phyloP scores from a whole-genome alignment of 768 basidiomycete species.

The Daedalea quercina region DNA sequence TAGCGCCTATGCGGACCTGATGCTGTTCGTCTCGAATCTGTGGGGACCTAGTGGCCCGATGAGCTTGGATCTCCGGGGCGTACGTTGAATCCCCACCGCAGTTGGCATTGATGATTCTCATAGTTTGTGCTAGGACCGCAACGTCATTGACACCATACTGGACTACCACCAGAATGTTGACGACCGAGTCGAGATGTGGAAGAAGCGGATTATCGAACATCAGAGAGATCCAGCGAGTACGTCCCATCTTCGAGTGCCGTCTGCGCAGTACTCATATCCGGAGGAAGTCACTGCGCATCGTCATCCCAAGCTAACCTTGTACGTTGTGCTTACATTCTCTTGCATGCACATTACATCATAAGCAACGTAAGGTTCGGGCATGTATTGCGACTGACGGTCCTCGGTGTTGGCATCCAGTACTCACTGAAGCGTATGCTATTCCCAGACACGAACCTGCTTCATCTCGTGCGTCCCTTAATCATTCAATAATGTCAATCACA shows the following conservation, averaged over 20 bases:
- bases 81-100: neutral
- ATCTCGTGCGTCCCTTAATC: neutral
- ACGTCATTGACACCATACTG: constrained; percentile 29
- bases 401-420: neutral
- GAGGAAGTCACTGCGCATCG: neutral
- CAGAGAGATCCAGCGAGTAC: neutral
- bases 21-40: constrained; percentile 40
- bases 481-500: neutral
- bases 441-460: neutral
- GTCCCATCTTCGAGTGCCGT: neutral
- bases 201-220: neutral
- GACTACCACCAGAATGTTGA: constrained; percentile 31
- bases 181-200: constrained; percentile 25
- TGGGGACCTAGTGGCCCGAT: constrained; percentile 7
- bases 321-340: neutral
- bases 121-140: constrained; percentile 24
- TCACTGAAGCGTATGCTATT: neutral
- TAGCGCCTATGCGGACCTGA: constrained; percentile 45
- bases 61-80: neutral
- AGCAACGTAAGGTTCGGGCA: neutral
- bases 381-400: neutral
- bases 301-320: neutral
- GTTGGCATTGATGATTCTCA: neutral
- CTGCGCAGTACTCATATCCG: neutral
- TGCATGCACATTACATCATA: neutral